Evolutionary conservation across 73 alveolate species (phyloP).

Genomic region (Paramecium caudatum): DNA sequence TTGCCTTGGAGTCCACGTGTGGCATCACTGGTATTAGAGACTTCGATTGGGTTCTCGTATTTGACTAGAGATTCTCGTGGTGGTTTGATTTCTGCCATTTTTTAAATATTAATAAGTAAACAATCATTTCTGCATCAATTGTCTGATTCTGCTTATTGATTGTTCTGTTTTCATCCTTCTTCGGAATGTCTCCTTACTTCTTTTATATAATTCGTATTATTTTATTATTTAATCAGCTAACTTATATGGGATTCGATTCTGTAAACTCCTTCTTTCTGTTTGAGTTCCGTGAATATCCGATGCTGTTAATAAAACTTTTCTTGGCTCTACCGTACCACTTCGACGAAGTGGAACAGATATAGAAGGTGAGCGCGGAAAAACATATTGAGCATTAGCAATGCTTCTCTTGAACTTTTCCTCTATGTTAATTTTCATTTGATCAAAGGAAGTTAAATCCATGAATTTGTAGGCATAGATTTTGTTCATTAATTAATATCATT

Average conservation of each 20-base stretch:
- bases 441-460: too few species aligned
- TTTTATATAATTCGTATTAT: not conserved
- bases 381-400: not conserved
- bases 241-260: not conserved
- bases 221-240: not conserved
- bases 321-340: too few species aligned
- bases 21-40: constrained; percentile 33
- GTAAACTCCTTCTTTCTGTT: not conserved
- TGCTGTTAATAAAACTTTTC: too few species aligned
- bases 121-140: not conserved
- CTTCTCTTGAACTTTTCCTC: not conserved
- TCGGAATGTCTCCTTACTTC: not conserved
- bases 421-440: not conserved
- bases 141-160: not conserved
- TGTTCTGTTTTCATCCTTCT: not conserved
- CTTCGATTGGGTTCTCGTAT: constrained; percentile 88
- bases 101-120: not conserved
- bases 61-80: constrained; percentile 90
- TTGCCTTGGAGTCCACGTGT: constrained; percentile 60
- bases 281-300: not conserved
- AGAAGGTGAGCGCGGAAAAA: constrained; percentile 27
- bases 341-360: too few species aligned
- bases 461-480: constrained; percentile 17
- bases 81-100: constrained; percentile 66
- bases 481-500: constrained; percentile 26